These are phyloP conservation scores for Coemansia sp. DNA, from an alignment of 192 early-diverging fungal species.

Conservation along the genomic window DNA sequence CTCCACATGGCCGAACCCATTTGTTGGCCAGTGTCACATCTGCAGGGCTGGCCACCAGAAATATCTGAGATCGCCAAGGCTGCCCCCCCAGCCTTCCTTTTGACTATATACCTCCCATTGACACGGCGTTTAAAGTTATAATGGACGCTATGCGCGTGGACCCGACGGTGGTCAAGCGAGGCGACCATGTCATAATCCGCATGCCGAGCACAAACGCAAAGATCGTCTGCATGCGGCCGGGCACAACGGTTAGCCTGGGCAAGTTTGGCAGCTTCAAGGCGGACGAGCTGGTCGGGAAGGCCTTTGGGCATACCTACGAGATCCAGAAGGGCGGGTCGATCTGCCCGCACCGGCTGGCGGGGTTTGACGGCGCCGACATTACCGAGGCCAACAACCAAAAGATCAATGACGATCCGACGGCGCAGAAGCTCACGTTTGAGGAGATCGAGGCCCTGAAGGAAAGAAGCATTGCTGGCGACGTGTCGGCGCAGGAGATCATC, in stretches of 20 bases:
- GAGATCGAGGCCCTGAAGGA: constrained; percentile 81
- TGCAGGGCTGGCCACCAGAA: no score
- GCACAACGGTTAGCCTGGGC: constrained; percentile 64
- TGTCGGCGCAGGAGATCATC: constrained; percentile 70
- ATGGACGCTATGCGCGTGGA: constrained; percentile 23
- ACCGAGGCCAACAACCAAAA: constrained; percentile 76
- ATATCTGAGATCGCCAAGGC: no score
- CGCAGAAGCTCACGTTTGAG: constrained; percentile 73
- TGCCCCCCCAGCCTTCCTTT: no score
- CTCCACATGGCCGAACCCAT: no score
- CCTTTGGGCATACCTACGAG: constrained; percentile 80
- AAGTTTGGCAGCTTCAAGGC: constrained; percentile 87
- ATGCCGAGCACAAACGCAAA: constrained; percentile 85
- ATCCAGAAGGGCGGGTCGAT: constrained; percentile 58
- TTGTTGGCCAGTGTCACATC: no score
- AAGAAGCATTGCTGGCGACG: constrained; percentile 62
- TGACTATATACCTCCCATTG: no score
- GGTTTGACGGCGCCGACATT: constrained; percentile 56
- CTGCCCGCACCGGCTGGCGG: constrained; percentile 18
- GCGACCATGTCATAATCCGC: constrained; percentile 66
- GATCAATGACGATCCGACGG: constrained; percentile 64
- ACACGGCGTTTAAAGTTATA: no score
- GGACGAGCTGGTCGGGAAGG: constrained; percentile 72
- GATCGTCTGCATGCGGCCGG: constrained; percentile 60
- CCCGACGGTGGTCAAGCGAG: constrained; percentile 47